These are phyloP conservation scores for Penicillium palitans DNA, from an alignment of 2,329 filamentous ascomycete genomes.

Conservation along the genomic window DNA sequence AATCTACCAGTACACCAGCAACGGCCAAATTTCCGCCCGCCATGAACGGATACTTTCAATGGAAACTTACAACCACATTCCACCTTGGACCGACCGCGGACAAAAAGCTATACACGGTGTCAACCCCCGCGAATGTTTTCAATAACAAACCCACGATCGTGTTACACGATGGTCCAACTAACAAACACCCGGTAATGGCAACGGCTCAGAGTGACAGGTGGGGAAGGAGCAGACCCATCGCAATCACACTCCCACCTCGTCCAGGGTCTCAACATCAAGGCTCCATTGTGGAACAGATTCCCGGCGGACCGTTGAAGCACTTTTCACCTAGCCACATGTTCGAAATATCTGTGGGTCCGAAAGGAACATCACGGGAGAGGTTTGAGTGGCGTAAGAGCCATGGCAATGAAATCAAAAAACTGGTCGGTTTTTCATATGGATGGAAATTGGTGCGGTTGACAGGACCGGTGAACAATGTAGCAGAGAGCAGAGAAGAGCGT, in stretches of 20 bases:
- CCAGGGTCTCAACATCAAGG: neutral
- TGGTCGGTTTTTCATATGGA: conserved; percentile 10
- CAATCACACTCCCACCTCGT: conserved; percentile 2
- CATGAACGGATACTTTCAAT: conserved; percentile 17
- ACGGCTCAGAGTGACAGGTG: conserved; percentile 13
- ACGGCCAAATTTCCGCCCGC: conserved; percentile 14
- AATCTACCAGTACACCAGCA: neutral
- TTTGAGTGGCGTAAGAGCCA: conserved; percentile 17
- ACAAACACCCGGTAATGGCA: conserved; percentile 11
- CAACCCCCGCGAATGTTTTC: conserved; percentile 6
- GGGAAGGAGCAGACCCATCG: conserved; percentile 10
- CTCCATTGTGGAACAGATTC: neutral
- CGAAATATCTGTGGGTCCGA: neutral
- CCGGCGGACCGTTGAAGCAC: neutral
- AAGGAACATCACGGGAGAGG: neutral
- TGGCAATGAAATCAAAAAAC: conserved; percentile 17
- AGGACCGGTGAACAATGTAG: neutral
- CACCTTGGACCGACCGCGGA: conserved; percentile 16
- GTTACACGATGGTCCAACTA: conserved; percentile 15
- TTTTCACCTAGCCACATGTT: conserved; percentile 3
- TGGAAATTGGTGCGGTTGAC: conserved; percentile 15
- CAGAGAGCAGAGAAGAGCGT: conserved; percentile 11
- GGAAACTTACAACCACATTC: conserved; percentile 16
- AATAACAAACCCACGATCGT: conserved; percentile 12
- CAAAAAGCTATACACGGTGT: conserved; percentile 12